Percentiles rank a stretch among this genome's conserved stretches.
Conservation (phyloP, 2,329 filamentous ascomycete genomes). For the Alternaria gaisen region DNA sequence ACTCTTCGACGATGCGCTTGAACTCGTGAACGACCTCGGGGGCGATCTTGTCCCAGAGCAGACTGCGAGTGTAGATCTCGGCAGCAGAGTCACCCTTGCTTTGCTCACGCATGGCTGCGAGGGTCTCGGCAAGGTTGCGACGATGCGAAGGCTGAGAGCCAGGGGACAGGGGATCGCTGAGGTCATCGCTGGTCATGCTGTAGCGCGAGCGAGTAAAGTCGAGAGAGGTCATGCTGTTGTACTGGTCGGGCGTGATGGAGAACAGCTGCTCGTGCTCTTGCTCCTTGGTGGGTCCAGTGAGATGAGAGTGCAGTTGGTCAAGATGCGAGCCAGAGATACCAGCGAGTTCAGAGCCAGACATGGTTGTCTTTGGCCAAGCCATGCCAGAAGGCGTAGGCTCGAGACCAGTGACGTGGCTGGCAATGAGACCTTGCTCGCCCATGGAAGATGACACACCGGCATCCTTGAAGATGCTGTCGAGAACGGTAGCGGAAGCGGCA, state of each 20-base stretch:
- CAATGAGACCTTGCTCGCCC: slow-evolving; percentile 53
- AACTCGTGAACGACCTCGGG: slow-evolving; percentile 92
- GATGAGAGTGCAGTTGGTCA: slow-evolving; percentile 55
- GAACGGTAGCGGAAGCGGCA: slow-evolving; percentile 77
- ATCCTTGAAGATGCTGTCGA: slow-evolving; percentile 84
- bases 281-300: slow-evolving; percentile 73
- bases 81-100: slow-evolving; percentile 76
- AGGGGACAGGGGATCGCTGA: slow-evolving; percentile 49
- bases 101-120: slow-evolving; percentile 78
- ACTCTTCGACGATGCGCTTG: slow-evolving; percentile 86
- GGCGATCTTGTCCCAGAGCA: slow-evolving; percentile 94
- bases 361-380: slow-evolving; percentile 49
- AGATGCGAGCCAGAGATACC: slow-evolving; percentile 48
- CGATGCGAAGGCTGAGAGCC: slow-evolving; percentile 64
- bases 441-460: slow-evolving; percentile 66
- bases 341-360: slow-evolving; percentile 49
- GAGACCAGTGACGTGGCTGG: slow-evolving; percentile 61
- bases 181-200: slow-evolving; percentile 60
- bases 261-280: slow-evolving; percentile 91
- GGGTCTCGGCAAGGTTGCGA: slow-evolving; percentile 79
- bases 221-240: slow-evolving; percentile 81
- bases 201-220: slow-evolving; percentile 68
- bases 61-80: slow-evolving; percentile 89
- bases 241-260: slow-evolving; percentile 84
- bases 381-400: slow-evolving; percentile 51